Conservation (phyloP, 2,329 filamentous ascomycete genomes). For the Colletotrichum sp. region DNA sequence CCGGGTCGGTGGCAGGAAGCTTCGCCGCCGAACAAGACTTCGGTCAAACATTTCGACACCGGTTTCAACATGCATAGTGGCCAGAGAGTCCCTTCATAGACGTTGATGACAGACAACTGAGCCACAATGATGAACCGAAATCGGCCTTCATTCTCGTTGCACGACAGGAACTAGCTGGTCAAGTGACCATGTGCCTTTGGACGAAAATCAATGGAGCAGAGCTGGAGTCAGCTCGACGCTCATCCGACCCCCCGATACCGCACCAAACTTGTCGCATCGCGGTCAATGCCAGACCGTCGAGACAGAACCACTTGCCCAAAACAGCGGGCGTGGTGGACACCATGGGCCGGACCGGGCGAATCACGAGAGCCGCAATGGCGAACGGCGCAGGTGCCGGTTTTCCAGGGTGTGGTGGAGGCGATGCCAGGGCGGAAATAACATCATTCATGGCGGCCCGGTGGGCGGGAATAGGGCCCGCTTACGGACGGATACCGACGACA, state of each 20-base stretch:
- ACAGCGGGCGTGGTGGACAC: constrained; percentile 1
- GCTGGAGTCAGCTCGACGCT: background rate
- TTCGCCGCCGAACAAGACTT: background rate
- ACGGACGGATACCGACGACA: background rate
- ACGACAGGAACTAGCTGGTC: background rate
- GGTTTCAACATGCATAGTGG: background rate
- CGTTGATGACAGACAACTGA: background rate
- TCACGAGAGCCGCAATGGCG: background rate
- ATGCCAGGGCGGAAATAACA: constrained; percentile 14
- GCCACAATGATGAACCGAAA: background rate
- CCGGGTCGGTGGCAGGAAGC: background rate
- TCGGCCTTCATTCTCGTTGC: background rate
- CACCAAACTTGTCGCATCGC: background rate
- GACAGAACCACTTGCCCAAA: background rate
- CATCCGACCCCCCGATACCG: constrained; percentile 4
- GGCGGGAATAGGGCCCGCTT: background rate
- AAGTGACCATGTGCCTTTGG: background rate
- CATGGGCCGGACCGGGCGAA: constrained; percentile 5
- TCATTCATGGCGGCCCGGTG: background rate
- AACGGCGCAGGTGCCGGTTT: background rate
- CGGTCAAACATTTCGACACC: background rate
- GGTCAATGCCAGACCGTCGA: background rate
- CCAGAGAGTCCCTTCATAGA: background rate
- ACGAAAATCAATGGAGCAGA: background rate
- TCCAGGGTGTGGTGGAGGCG: constrained; percentile 7